phyloP scores from a whole-genome alignment of 345 rosid species.

The Passiflora organensis region DNA sequence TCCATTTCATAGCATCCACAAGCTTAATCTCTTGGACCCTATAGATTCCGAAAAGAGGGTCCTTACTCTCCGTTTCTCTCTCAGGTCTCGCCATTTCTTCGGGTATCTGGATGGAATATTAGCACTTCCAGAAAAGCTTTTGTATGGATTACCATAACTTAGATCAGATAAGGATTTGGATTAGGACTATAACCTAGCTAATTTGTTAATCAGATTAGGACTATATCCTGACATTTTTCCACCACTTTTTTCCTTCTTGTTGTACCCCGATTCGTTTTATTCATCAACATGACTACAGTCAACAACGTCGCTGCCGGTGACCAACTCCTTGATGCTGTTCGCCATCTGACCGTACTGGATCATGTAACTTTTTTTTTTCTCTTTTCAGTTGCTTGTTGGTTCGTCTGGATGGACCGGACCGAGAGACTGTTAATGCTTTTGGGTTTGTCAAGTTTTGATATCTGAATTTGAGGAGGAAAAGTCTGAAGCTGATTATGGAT shows the following conservation, averaged over 20 bases:
- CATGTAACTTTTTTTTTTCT: constrained; percentile 19
- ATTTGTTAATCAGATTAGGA: no score
- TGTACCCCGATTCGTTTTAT: not conserved
- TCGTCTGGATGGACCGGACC: no score
- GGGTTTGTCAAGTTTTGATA: no score
- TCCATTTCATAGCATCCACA: not conserved
- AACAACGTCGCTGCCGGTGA: constrained; percentile 10
- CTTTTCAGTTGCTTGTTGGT: no score
- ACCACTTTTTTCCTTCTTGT: not conserved
- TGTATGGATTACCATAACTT: not conserved
- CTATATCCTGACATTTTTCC: no score
- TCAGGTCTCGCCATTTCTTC: not conserved
- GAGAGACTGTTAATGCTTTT: no score
- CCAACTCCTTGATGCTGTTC: constrained; percentile 9
- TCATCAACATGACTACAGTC: constrained; percentile 24
- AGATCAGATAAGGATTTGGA: not conserved
- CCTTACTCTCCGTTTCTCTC: not conserved
- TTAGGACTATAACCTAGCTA: not conserved
- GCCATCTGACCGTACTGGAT: constrained; percentile 20
- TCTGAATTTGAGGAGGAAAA: no score
- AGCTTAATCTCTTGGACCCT: not conserved
- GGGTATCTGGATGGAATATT: constrained; percentile 11
- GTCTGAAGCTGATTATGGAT: no score
- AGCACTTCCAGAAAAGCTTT: constrained; percentile 15
- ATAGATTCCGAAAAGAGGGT: not conserved